Evolutionary conservation across 768 basidiomycete genomes (phyloP).

Genomic region (Leccinum arenicola): DNA sequence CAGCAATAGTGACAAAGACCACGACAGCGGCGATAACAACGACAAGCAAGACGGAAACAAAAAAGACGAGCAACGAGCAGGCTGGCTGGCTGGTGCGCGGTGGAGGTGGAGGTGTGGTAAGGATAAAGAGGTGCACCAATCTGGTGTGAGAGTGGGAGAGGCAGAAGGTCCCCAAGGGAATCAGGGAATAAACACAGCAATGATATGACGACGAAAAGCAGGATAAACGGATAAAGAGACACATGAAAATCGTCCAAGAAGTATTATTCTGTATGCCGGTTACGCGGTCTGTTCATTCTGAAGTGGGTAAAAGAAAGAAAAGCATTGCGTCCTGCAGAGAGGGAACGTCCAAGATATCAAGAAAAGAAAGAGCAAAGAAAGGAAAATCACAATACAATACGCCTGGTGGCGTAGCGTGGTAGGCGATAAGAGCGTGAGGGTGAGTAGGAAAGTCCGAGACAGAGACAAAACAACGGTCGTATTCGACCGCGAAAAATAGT

Average conservation of each 20-base stretch:
- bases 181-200: slow-evolving; percentile 14
- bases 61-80: neutral
- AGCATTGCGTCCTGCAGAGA: slow-evolving; percentile 4
- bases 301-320: neutral
- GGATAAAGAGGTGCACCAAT: neutral
- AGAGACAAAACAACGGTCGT: neutral
- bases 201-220: slow-evolving; percentile 14
- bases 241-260: neutral
- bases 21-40: neutral
- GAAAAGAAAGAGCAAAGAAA: slow-evolving; percentile 4
- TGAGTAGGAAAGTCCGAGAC: neutral
- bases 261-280: neutral
- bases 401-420: neutral
- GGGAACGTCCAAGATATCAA: slow-evolving; percentile 26
- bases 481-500: neutral
- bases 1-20: neutral
- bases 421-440: neutral
- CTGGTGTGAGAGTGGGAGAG: neutral
- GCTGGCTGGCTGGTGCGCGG: neutral
- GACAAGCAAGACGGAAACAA: neutral
- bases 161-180: neutral
- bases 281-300: neutral
- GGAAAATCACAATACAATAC: slow-evolving; percentile 15
- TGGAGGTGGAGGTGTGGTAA: neutral
- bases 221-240: neutral